phyloP scores from a whole-genome alignment of 257 asterid genomes.

The Nicotiana sylvestris region DNA sequence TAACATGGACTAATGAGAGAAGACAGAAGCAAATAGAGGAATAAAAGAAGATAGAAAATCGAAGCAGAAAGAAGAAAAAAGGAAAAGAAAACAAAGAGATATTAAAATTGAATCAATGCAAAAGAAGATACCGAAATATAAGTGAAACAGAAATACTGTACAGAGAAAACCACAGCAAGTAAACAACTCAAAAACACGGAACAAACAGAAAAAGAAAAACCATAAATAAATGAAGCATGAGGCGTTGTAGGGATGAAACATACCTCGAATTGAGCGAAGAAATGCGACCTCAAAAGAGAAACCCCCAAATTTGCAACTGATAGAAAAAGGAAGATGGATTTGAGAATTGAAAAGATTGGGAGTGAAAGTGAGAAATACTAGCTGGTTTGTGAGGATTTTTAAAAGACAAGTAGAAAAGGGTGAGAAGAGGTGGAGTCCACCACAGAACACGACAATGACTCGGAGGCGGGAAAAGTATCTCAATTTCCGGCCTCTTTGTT shows the following conservation, averaged over 20 bases:
- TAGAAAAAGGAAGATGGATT: neutral
- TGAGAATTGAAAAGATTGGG: neutral
- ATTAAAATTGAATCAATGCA: no score
- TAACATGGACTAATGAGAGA: neutral
- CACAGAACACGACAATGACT: constrained; percentile 25
- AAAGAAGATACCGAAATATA: neutral
- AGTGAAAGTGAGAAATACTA: neutral
- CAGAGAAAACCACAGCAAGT: neutral
- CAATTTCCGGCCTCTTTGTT: constrained; percentile 24
- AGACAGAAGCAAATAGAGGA: neutral
- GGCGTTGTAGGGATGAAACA: neutral
- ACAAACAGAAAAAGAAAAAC: neutral
- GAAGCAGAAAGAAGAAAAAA: neutral
- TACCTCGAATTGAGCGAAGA: neutral
- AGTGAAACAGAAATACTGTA: neutral
- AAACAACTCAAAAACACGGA: neutral
- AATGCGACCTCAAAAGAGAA: neutral
- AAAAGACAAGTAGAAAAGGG: constrained; percentile 30
- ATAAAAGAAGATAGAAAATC: neutral
- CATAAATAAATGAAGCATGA: no score
- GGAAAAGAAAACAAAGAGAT: neutral
- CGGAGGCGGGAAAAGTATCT: constrained; percentile 17
- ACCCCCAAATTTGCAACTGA: no score
- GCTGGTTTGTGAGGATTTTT: neutral
- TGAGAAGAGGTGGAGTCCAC: constrained; percentile 12